A percentile compares a stretch with the other conserved stretches of the same genome.
These are phyloP conservation scores for Reticulascus tulasneorum DNA, from an alignment of 2,329 filamentous ascomycete species.

Conservation along the genomic window DNA sequence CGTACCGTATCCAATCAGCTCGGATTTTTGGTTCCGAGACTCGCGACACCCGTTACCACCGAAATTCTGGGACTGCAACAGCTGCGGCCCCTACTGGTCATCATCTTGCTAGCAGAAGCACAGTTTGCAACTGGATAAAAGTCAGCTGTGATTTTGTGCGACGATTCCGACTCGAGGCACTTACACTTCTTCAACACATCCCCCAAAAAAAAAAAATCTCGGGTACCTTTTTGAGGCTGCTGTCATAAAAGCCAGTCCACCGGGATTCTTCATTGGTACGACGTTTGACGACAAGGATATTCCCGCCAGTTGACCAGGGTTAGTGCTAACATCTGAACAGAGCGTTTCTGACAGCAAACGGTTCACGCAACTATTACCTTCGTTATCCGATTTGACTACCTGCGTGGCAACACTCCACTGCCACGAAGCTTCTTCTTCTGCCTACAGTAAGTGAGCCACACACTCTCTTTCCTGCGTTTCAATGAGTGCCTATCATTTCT, in stretches of 20 bases:
- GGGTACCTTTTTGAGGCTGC: conserved; percentile 6
- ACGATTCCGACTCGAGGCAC: too few species aligned
- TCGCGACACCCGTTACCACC: neutral
- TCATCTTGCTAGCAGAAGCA: too few species aligned
- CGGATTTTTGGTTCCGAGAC: neutral
- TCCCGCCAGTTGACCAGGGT: conserved; percentile 1
- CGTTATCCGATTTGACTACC: neutral
- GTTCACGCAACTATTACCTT: conserved; percentile 11
- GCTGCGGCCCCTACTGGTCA: too few species aligned
- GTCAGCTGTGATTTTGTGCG: too few species aligned
- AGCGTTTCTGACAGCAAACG: conserved; percentile 13
- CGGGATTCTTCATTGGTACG: neutral
- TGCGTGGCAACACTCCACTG: conserved; percentile 1
- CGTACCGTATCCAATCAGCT: conserved; percentile 12
- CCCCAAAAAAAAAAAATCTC: too few species aligned
- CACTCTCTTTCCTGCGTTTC: too few species aligned
- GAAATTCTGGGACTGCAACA: neutral
- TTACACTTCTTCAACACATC: too few species aligned
- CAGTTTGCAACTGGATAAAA: too few species aligned
- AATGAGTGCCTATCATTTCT: conserved; percentile 3
- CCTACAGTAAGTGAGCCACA: conserved; percentile 5
- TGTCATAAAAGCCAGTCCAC: neutral
- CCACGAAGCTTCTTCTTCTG: conserved; percentile 11
- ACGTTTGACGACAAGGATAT: conserved; percentile 2
- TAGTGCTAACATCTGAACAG: conserved; percentile 9